phyloP scores from a whole-genome alignment of 1,284 basidiomycete species.

The Fomitopsis palustris region DNA sequence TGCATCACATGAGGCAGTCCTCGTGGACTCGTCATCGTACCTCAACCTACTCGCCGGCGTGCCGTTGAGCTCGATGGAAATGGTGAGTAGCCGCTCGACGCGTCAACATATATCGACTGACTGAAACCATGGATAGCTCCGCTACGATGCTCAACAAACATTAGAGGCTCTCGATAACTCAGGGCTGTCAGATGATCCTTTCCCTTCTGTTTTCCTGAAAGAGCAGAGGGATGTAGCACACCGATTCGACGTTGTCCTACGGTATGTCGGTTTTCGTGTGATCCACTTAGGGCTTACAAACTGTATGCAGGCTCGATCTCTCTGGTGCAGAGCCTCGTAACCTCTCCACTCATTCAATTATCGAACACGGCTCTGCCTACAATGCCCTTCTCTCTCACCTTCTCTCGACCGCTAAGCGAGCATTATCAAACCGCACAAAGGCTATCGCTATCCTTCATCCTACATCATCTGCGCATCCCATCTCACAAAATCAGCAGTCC shows the following conservation, averaged over 20 bases:
- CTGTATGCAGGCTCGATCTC: slow-evolving; percentile 54
- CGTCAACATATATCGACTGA: no score
- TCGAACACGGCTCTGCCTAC: slow-evolving; percentile 61
- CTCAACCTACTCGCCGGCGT: slow-evolving; percentile 83
- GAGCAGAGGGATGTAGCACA: slow-evolving; percentile 59
- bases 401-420: slow-evolving; percentile 54
- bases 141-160: slow-evolving; percentile 72
- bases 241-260: slow-evolving; percentile 65
- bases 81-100: slow-evolving; percentile 39
- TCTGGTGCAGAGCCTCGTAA: slow-evolving; percentile 45
- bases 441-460: slow-evolving; percentile 57
- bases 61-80: slow-evolving; percentile 65
- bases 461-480: slow-evolving; percentile 40
- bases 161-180: slow-evolving; percentile 56
- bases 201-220: slow-evolving; percentile 71
- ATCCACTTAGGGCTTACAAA: slow-evolving; percentile 3
- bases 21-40: slow-evolving; percentile 80
- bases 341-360: slow-evolving; percentile 39
- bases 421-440: slow-evolving; percentile 67
- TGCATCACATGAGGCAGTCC: slow-evolving; percentile 46
- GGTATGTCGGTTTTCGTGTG: slow-evolving; percentile 35
- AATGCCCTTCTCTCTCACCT: slow-evolving; percentile 57
- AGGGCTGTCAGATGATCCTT: slow-evolving; percentile 56
- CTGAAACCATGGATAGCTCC: slow-evolving; percentile 46
- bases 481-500: slow-evolving; percentile 50